These are phyloP conservation scores for Diaporthe sp. DNA, from an alignment of 2,329 filamentous ascomycete species.

Conservation along the genomic window DNA sequence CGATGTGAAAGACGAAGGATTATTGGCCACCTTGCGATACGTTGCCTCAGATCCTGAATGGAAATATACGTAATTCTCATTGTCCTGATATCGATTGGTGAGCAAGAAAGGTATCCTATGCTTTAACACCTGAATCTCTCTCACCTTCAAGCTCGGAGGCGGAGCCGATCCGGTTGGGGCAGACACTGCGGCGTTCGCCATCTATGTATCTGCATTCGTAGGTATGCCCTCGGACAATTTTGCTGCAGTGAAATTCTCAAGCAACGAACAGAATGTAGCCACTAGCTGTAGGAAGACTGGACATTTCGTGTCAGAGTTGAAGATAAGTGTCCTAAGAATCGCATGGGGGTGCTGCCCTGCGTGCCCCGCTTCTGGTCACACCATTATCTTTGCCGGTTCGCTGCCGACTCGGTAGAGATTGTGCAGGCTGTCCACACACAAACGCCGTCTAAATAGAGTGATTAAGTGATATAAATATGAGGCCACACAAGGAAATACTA, in stretches of 20 bases:
- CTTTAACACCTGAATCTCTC: background rate
- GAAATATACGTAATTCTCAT: slow-evolving; percentile 49
- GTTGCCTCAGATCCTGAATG: slow-evolving; percentile 50
- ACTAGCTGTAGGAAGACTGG: background rate
- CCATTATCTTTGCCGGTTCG: slow-evolving; percentile 15
- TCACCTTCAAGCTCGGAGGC: slow-evolving; percentile 6
- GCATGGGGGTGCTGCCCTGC: background rate
- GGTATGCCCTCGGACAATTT: background rate
- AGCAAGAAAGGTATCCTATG: background rate
- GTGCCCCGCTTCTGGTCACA: slow-evolving; percentile 8
- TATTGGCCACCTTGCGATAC: slow-evolving; percentile 48
- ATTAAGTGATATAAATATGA: too few relatives aligned
- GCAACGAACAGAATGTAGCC: background rate
- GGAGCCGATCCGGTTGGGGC: background rate
- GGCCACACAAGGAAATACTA: too few relatives aligned
- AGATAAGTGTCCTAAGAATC: background rate
- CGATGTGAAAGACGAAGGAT: slow-evolving; percentile 48
- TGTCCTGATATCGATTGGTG: slow-evolving; percentile 25
- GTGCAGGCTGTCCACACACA: background rate
- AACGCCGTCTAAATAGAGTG: background rate
- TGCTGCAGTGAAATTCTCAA: slow-evolving; percentile 1
- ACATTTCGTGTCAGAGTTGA: background rate
- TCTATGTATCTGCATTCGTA: background rate
- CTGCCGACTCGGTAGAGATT: background rate
- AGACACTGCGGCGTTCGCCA: slow-evolving; percentile 1